Base-by-base conservation (phyloP, 192 early-diverging fungal genomes). In the Geranomyces variabilis region DNA sequence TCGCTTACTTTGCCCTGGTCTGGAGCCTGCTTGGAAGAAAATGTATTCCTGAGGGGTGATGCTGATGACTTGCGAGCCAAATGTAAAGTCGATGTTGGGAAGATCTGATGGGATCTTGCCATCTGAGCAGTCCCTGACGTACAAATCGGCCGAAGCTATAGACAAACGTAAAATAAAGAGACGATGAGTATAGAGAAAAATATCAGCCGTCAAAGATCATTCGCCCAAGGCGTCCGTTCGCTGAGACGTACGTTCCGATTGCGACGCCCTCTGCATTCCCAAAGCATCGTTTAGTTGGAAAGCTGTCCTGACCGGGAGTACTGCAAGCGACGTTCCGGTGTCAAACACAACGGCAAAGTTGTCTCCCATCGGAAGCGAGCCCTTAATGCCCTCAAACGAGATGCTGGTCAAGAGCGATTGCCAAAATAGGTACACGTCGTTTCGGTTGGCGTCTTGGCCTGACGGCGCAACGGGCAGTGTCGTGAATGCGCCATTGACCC, bases 271-370 rank as follows among this genome's bases (percentile, higher is more conserved):
- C 6, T 30, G 28, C 19, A 75, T n/a, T 28, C 65, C 65, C 26
- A 77, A 46, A 3, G 56, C 45, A 21, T 21, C 46, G 49, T 69
- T 68, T 31, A 80, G 43, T 4, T 13, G 15, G 19, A 6, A 47
- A 34, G 76, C 69, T 19, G 67, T 26, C 3, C 46, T 30, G 2
- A 26, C 21, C 10, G 79, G 72, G 10, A 80, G 22, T 55, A 77
- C 59, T 19, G 74, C 71, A 13, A 77, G 63, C 0, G 75, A 73
- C 15, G 79, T 77, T 17, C 79, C 79, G 21, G 79, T 80, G 69
- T 80, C 79, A 57, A 70, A 74, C 33, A 77, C 70, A 63, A 63
- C 70, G 55, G 63, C 59, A 31, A 71, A 46, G 43, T 51, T 57
- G 41, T 45, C 28, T 17, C 61, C 24, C 41, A 75, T 22, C 0